A percentile compares a stretch with the other conserved stretches of the same genome.
These are phyloP conservation scores for Margaritispora aquatica DNA, from an alignment of 495 filamentous ascomycete genomes.

Conservation along the genomic window DNA sequence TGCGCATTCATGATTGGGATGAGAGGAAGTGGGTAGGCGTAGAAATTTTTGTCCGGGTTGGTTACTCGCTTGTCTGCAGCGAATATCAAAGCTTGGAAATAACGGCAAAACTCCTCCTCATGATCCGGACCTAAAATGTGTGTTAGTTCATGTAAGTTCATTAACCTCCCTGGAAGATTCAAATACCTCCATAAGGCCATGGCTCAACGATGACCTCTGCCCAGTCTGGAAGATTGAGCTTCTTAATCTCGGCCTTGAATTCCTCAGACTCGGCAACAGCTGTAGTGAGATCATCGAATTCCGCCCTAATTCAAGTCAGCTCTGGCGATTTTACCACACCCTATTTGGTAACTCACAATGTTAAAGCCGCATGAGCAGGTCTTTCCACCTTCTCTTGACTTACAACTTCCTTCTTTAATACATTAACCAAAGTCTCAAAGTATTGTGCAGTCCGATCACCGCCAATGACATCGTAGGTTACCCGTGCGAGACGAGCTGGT, in stretches of 20 bases:
- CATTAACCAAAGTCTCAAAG: slow-evolving; percentile 56
- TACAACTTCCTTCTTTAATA: slow-evolving; percentile 39
- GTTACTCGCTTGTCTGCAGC: slow-evolving; percentile 33
- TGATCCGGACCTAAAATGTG: slow-evolving; percentile 9
- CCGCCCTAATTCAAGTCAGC: slow-evolving; percentile 34
- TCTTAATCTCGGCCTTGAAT: slow-evolving; percentile 35
- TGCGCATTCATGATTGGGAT: slow-evolving; percentile 41
- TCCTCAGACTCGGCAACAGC: slow-evolving; percentile 50
- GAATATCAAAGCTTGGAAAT: slow-evolving; percentile 24
- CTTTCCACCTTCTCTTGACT: slow-evolving; percentile 48
- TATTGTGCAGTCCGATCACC: slow-evolving; percentile 50
- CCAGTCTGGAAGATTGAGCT: slow-evolving; percentile 56
- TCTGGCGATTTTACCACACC: background rate
- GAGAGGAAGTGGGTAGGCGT: slow-evolving; percentile 21
- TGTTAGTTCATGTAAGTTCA: slow-evolving; percentile 35
- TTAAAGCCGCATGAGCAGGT: slow-evolving; percentile 54
- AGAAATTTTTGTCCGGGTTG: slow-evolving; percentile 24
- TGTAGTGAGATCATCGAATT: slow-evolving; percentile 56
- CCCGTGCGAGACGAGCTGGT: slow-evolving; percentile 49
- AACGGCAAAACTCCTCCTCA: slow-evolving; percentile 8
- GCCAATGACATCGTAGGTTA: slow-evolving; percentile 60
- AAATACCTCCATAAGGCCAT: slow-evolving; percentile 53
- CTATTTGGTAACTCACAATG: slow-evolving; percentile 37
- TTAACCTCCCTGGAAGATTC: too few relatives aligned
- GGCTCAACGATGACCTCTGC: slow-evolving; percentile 45